Conservation (phyloP, 768 basidiomycete genomes). For the Lactarius hatsudake region DNA sequence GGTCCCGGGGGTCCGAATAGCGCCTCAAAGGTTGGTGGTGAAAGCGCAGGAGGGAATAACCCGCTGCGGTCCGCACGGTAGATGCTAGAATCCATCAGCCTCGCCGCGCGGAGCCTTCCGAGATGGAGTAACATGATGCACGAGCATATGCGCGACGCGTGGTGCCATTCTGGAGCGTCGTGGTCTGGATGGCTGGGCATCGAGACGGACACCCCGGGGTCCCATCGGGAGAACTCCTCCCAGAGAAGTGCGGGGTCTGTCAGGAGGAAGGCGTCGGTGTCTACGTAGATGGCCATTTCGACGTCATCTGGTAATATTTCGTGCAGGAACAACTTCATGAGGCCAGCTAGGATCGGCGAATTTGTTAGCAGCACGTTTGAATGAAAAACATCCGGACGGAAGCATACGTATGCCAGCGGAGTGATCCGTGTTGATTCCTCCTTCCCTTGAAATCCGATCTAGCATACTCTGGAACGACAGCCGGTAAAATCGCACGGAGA, state of each 20-base stretch:
- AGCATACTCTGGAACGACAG: constrained; percentile 42
- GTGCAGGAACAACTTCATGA: constrained; percentile 54
- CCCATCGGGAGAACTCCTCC: constrained; percentile 40
- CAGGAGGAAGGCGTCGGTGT: constrained; percentile 52
- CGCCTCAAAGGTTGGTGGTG: constrained; percentile 42
- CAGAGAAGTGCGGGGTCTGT: constrained; percentile 47
- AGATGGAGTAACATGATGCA: constrained; percentile 50
- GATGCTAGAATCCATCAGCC: constrained; percentile 47
- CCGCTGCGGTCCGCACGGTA: constrained; percentile 36
- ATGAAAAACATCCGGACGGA: background rate
- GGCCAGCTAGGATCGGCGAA: constrained; percentile 37
- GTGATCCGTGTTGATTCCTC: constrained; percentile 45
- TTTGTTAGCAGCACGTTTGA: background rate
- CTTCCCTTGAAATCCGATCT: constrained; percentile 46
- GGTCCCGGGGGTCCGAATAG: constrained; percentile 43
- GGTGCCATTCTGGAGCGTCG: constrained; percentile 40
- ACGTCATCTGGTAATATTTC: constrained; percentile 46
- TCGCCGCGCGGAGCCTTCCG: constrained; percentile 41
- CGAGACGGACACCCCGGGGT: constrained; percentile 39
- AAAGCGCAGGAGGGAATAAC: constrained; percentile 35
- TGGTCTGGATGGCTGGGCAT: constrained; percentile 48
- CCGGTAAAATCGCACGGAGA: constrained; percentile 44
- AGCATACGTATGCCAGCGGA: constrained; percentile 48
- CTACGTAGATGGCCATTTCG: constrained; percentile 46
- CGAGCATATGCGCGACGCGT: constrained; percentile 47